Evolutionary conservation across 164 flowering plant species (phyloP).

Genomic region (Buxus sempervirens): DNA sequence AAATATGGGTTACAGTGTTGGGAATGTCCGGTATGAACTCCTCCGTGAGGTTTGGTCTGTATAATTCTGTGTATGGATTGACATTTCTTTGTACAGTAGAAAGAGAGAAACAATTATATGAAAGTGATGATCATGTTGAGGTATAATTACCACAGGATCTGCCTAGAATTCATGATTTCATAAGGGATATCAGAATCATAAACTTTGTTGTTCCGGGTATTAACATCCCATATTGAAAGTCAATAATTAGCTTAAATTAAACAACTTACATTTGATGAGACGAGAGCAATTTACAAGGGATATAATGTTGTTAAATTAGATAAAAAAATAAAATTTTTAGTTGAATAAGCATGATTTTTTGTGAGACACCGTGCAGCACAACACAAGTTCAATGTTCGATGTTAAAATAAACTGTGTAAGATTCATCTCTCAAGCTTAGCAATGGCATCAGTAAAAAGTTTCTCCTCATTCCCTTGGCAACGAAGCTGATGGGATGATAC

Average conservation of each 20-base stretch:
- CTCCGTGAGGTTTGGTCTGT: constrained; percentile 78
- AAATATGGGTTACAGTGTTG: constrained; percentile 16
- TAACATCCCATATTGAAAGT: no score
- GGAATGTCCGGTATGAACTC: constrained; percentile 66
- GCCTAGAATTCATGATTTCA: no score
- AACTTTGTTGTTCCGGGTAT: no score
- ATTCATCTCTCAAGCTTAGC: constrained; percentile 67
- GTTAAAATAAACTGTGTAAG: constrained; percentile 73
- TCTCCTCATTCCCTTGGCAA: constrained; percentile 57
- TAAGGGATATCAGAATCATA: no score
- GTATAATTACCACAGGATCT: no score
- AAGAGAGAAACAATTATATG: neutral
- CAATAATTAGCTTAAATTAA: no score
- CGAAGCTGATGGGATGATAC: constrained; percentile 85
- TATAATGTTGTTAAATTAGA: no score
- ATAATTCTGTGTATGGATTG: neutral
- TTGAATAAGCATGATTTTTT: no score
- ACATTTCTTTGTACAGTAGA: neutral
- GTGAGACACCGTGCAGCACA: no score
- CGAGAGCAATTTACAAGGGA: no score
- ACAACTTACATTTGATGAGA: no score
- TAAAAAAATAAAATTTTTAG: no score
- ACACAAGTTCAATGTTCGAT: constrained; percentile 15
- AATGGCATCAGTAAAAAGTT: constrained; percentile 68
- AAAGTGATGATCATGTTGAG: neutral